Evolutionary conservation across 2,329 filamentous ascomycete genomes (phyloP), one percentile per base, ranked within the genome.

Genomic region (Aureobasidium lini): DNA sequence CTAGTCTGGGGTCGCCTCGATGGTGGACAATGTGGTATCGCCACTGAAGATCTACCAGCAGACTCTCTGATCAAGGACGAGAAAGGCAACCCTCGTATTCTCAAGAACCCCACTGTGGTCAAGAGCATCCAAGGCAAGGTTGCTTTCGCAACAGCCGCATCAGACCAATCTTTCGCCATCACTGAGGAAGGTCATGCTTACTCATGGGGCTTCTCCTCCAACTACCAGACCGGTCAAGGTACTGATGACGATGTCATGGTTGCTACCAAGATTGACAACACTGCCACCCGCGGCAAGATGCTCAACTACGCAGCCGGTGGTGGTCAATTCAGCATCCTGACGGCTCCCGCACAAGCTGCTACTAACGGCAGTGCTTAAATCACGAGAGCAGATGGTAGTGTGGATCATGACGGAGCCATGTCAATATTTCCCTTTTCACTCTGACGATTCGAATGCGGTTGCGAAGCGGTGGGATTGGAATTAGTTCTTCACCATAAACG

Each of bases 221-320:
- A 87, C 67, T 92, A 90, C 72, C 89, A 93, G 75, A 90, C 88
- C 4, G 89, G 89, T 10, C 85, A 86, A 66, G 89, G 88, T 43
- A 85, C 81, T 1, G 84, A 84, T n/a, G 89, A 94, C 52, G 90
- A 96, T 66, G 81, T 96, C 32, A 81, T 87, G 65, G 79, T 83
- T 28, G 90, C 92, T 0, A 94, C 88, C 0, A 68, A 86, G 50
- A 89, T 96, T 59, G 88, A 95, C 68, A 96, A 96, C 76, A 88
- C 86, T 11, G 91, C 90, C 43, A 83, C 94, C 31, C 81, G 85
- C 32, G 89, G 84, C 43, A 86, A 87, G 74, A 84, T 86, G 72
- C 79, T 96, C 44, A 80, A 85, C 36, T 90, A 81, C 74, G 89
- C 88, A n/a, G 89, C 89, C 44, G 87, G 87, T n/a, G 92, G 93